Percentiles rank a stretch among this genome's conserved stretches.
Conservation (phyloP, 2,329 filamentous ascomycete species). For the Nannizziopsis arthrosporioides region DNA sequence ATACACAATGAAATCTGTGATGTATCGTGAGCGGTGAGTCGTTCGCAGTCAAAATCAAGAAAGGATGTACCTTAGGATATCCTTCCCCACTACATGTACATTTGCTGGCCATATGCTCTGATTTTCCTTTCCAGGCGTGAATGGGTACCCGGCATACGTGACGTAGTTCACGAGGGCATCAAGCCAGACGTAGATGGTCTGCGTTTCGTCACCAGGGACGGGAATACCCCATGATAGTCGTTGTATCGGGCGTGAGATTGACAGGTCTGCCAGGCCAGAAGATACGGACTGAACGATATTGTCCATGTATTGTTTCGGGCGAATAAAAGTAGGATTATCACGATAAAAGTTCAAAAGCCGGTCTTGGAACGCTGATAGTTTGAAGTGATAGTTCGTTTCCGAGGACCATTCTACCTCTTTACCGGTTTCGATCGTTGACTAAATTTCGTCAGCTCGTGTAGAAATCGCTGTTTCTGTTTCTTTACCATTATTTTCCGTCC, state of each 20-base stretch:
- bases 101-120: conserved; percentile 75
- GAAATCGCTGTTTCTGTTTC: neutral
- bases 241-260: conserved; percentile 68
- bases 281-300: conserved; percentile 67
- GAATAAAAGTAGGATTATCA: conserved; percentile 65
- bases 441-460: neutral
- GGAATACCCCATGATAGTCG: conserved; percentile 78
- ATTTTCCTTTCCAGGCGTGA: conserved; percentile 52
- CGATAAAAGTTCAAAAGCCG: conserved; percentile 66
- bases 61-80: conserved; percentile 62
- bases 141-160: conserved; percentile 73
- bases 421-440: conserved; percentile 68
- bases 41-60: neutral
- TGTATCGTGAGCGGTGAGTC: neutral
- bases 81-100: conserved; percentile 87
- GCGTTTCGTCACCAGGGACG: conserved; percentile 69
- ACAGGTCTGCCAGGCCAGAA: conserved; percentile 71
- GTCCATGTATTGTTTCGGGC: conserved; percentile 60
- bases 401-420: conserved; percentile 91
- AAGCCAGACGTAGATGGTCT: conserved; percentile 97
- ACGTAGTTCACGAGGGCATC: conserved; percentile 92
- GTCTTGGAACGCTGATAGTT: conserved; percentile 71
- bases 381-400: conserved; percentile 91
- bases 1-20: conserved; percentile 73
- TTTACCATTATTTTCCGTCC: conserved; percentile 66